Base-by-base conservation (phyloP, 2,329 filamentous ascomycete species). In the Colletotrichum chrysophilum region DNA sequence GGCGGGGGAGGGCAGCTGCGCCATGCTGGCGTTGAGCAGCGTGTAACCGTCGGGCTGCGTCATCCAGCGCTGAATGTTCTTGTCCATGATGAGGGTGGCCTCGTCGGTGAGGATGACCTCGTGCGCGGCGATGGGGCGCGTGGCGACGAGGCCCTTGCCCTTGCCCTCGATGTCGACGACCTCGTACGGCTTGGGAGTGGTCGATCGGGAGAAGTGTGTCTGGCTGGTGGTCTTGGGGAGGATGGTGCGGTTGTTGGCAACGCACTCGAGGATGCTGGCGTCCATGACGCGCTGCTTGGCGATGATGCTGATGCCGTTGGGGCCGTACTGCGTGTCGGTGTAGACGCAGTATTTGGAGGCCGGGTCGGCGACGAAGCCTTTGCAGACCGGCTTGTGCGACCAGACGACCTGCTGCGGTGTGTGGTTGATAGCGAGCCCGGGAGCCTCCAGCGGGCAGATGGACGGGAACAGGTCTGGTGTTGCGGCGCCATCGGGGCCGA, bases 81-180 rank as follows among this genome's bases (percentile, higher is more conserved):
- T 72, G 38, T 80, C 77, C 1, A 83, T 79, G 24, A 86, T 58
- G 7, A 85, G 14, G 1, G 80, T 78, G 7, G 83, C 83, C 71
- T 81, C 79, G 52, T 86, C 84, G 7, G 80, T 77, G 81, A 87
- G 84, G 72, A 86, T 78, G 61, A 80, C 79, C 71, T 86, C 84
- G 5, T 83, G 80, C 8, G 79, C 78, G 7, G 73, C 74, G 61
- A 86, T 85, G 9, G 8, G 73, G 3, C 83, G 80, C 9, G 77
- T 83, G 2, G 85, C 84, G 3, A 85, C 68, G 7, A 84, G 78
- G 2, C 85, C 84, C 30, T 81, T 81, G 5, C 84, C 83, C 52
- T 83, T 84, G 4, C 80, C 81, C 2, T 80, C 78, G 0, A 84
- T 77, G 6, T 82, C 80, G 5, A 79, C 70, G 4, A 85, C 66